Evolutionary conservation across 495 filamentous ascomycete species (phyloP).

Genomic region (Talaromyces trachyspermus): DNA sequence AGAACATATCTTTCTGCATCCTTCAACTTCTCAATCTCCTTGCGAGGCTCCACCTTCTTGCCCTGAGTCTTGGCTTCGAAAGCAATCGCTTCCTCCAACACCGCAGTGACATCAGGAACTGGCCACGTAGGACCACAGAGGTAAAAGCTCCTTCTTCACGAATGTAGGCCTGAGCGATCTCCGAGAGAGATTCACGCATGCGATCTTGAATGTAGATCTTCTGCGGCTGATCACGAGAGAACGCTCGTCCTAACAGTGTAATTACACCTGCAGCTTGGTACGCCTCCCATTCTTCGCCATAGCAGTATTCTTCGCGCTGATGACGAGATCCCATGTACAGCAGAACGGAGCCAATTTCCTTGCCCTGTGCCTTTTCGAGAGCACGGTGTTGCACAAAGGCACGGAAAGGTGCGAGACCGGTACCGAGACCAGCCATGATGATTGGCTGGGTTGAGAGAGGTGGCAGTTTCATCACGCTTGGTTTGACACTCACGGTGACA

Average conservation of each 20-base stretch:
- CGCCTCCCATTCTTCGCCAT: constrained; percentile 98
- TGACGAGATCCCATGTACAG: constrained; percentile 96
- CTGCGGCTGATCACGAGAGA: constrained; percentile 92
- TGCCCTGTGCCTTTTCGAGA: constrained; percentile 90
- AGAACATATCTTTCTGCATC: constrained; percentile 89
- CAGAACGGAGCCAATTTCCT: constrained; percentile 86
- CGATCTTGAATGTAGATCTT: constrained; percentile 99
- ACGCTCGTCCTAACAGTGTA: constrained; percentile 86
- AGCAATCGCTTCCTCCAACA: constrained; percentile 86
- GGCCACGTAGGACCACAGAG: constrained; percentile 98
- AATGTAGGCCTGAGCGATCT: constrained; percentile 85
- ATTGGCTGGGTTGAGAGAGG: constrained; percentile 76
- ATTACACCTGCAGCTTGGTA: constrained; percentile 94
- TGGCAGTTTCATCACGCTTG: constrained; percentile 96
- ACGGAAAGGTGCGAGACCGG: constrained; percentile 93
- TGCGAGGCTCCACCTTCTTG: constrained; percentile 77
- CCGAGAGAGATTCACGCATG: constrained; percentile 81
- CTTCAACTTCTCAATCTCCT: constrained; percentile 95
- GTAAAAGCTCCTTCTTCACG: constrained; percentile 88
- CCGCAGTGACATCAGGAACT: constrained; percentile 93
- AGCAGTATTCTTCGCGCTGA: constrained; percentile 97
- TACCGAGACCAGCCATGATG: constrained; percentile 99
- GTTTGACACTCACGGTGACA: constrained; percentile 88
- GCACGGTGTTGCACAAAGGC: constrained; percentile 98
- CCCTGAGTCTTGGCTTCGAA: constrained; percentile 58